A percentile compares a stretch with the other conserved stretches of the same genome.
Evolutionary conservation across 805 yeast genomes (phyloP).

Genomic region (Yarrowia sp.): DNA sequence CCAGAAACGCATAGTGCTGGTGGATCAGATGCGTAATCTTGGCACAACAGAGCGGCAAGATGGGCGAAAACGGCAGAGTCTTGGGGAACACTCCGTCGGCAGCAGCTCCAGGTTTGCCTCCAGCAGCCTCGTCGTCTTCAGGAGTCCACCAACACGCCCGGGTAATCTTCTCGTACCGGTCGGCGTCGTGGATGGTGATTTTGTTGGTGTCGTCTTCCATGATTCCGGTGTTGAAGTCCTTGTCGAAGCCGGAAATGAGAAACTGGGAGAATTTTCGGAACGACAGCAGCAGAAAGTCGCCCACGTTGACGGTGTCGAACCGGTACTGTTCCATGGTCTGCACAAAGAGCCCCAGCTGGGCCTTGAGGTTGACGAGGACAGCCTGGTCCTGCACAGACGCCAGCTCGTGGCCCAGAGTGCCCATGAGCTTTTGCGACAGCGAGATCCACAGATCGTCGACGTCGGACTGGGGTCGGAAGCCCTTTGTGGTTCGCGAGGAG

Average conservation of each 20-base stretch:
- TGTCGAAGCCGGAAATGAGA: constrained; percentile 61
- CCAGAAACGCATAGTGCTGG: constrained; percentile 68
- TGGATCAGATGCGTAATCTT: constrained; percentile 70
- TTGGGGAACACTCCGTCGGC: constrained; percentile 55
- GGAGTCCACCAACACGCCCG: constrained; percentile 73
- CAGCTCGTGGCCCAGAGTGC: constrained; percentile 41
- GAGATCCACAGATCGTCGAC: constrained; percentile 81
- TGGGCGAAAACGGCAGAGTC: constrained; percentile 84
- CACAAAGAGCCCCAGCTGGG: constrained; percentile 69
- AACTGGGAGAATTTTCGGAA: constrained; percentile 68
- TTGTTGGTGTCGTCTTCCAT: constrained; percentile 91
- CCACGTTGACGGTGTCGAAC: constrained; percentile 64
- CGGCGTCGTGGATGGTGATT: constrained; percentile 65
- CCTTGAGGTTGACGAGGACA: constrained; percentile 61
- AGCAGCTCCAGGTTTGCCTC: constrained; percentile 28
- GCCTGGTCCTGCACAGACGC: constrained; percentile 41
- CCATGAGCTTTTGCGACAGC: constrained; percentile 52
- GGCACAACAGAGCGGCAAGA: constrained; percentile 86
- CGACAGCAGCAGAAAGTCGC: constrained; percentile 64
- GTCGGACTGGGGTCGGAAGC: constrained; percentile 66
- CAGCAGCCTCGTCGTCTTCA: constrained; percentile 51
- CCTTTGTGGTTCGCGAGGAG: constrained; percentile 60
- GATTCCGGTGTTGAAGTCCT: constrained; percentile 66
- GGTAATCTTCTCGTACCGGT: constrained; percentile 68
- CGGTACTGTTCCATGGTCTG: constrained; percentile 79